phyloP scores from a whole-genome alignment of 306 rosid genomes.

The Hylodesmum podocarpum region DNA sequence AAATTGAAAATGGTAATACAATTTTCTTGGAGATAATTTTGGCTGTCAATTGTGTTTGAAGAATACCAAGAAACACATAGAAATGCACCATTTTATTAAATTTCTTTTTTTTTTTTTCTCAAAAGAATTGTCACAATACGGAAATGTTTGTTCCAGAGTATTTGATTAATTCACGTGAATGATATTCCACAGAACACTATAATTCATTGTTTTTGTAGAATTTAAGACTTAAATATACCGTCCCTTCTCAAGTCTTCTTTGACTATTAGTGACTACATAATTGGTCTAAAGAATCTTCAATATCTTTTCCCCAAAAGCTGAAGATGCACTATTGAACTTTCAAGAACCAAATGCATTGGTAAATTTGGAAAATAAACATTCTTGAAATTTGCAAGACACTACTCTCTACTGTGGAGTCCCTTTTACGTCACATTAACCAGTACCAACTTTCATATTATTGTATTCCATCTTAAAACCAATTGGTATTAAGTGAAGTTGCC shows the following conservation, averaged over 20 bases:
- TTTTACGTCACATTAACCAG: not conserved
- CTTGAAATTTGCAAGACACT: not conserved
- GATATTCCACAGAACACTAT: not conserved
- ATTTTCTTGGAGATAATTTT: not conserved
- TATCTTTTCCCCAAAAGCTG: not conserved
- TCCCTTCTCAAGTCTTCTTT: not conserved
- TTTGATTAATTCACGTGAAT: not conserved
- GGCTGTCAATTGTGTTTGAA: not conserved
- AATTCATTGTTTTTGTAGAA: not conserved
- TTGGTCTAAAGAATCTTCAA: not conserved
- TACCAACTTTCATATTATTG: not conserved
- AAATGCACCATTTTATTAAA: not conserved
- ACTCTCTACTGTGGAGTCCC: no score
- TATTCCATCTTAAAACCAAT: no score
- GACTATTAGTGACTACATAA: not conserved
- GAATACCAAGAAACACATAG: not conserved
- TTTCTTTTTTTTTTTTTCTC: not conserved
- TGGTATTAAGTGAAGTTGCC: no score
- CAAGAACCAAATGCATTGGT: not conserved
- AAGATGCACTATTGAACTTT: not conserved
- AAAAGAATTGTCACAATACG: not conserved
- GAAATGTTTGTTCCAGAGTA: not conserved
- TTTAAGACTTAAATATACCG: not conserved
- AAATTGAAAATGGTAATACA: not conserved
- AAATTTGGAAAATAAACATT: not conserved